phyloP scores from a whole-genome alignment of 2,329 filamentous ascomycete genomes.

The Sporothrix mexicana region DNA sequence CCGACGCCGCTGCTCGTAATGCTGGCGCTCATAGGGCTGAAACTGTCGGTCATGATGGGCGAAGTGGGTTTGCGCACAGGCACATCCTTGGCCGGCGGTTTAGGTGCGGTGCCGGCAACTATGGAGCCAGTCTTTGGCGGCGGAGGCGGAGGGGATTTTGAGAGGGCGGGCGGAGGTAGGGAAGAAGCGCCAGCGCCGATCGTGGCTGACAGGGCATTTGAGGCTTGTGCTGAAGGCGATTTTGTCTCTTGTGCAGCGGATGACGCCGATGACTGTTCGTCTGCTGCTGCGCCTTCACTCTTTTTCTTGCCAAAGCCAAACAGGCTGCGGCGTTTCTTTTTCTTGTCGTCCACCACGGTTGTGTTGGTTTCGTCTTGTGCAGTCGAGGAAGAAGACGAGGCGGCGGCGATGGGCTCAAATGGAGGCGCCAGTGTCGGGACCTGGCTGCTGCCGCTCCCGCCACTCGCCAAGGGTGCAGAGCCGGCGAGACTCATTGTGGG shows the following conservation, averaged over 20 bases:
- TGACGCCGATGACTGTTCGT: background rate
- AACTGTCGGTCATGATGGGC: slow-evolving; percentile 46
- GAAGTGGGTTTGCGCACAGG: slow-evolving; percentile 48
- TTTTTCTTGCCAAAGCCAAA: slow-evolving; percentile 49
- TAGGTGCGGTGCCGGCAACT: slow-evolving; percentile 33
- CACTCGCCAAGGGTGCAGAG: slow-evolving; percentile 33
- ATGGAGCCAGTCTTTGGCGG: slow-evolving; percentile 42
- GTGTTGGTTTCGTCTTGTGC: slow-evolving; percentile 17
- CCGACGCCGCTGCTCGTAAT: slow-evolving; percentile 48
- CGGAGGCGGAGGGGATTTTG: slow-evolving; percentile 43
- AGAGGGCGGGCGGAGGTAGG: background rate
- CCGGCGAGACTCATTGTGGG: slow-evolving; percentile 35
- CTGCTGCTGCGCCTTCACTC: slow-evolving; percentile 44
- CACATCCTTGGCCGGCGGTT: slow-evolving; percentile 40
- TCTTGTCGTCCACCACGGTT: slow-evolving; percentile 42
- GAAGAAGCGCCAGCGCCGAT: background rate
- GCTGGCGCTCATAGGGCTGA: slow-evolving; percentile 49
- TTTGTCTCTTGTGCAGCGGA: no score
- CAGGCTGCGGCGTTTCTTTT: slow-evolving; percentile 44
- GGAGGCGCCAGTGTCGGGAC: slow-evolving; percentile 35
- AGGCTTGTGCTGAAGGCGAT: background rate
- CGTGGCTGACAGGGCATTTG: slow-evolving; percentile 33
- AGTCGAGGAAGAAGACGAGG: slow-evolving; percentile 32
- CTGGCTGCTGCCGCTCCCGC: slow-evolving; percentile 29
- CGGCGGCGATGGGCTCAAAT: slow-evolving; percentile 35